phyloP scores from a whole-genome alignment of 2,329 filamentous ascomycete species.

The Trichoderma cornu-damae region DNA sequence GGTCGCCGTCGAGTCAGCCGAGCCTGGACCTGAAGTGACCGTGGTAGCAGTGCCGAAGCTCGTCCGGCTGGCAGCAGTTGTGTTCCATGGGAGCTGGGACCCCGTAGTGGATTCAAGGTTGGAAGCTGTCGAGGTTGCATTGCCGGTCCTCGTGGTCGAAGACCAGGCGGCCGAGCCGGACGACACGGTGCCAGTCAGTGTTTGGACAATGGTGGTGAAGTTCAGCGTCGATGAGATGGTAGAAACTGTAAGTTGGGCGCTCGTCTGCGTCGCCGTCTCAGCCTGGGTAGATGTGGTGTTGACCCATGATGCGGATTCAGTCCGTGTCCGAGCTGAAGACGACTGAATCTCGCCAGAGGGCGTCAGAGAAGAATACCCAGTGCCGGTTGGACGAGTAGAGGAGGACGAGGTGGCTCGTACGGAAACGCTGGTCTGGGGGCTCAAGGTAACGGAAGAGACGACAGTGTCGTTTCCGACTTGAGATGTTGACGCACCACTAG shows the following conservation, averaged over 20 bases:
- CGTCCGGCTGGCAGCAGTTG: not conserved
- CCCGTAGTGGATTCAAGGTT: not conserved
- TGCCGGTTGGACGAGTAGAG: not conserved
- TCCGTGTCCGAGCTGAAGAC: constrained; percentile 1
- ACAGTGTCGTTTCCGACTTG: not conserved
- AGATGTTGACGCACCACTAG: not conserved
- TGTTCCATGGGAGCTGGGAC: constrained; percentile 8
- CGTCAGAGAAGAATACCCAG: not conserved
- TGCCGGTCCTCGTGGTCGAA: not conserved
- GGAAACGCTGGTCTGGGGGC: not conserved
- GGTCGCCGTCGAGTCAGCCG: not conserved
- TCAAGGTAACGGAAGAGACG: not conserved
- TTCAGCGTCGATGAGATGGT: not conserved
- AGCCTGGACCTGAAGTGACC: not conserved
- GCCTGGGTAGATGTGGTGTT: constrained; percentile 10
- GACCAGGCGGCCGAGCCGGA: not conserved
- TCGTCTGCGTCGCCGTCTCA: constrained; percentile 1
- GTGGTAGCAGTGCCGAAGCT: not conserved
- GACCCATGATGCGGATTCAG: not conserved
- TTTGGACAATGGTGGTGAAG: constrained; percentile 6
- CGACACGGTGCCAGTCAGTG: not conserved
- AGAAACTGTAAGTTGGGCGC: not conserved
- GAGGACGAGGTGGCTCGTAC: not conserved
- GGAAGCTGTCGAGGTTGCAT: not conserved
- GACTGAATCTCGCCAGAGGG: constrained; percentile 2